Conservation (phyloP, 352 stramenopile species). For the Plasmopara viticola region DNA sequence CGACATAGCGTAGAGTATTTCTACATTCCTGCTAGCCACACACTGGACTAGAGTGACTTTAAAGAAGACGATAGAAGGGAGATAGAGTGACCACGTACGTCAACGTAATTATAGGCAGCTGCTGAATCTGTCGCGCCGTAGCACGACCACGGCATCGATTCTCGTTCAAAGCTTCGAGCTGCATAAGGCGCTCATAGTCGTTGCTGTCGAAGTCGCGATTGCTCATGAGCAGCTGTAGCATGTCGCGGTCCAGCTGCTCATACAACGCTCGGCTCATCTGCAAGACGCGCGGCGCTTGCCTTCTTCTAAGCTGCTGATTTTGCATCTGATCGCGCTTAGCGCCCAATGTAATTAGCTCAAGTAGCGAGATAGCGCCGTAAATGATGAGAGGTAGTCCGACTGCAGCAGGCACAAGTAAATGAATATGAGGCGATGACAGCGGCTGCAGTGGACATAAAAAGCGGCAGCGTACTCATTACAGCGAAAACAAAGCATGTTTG, state of each 20-base stretch:
- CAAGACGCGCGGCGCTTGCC: conserved; percentile 28
- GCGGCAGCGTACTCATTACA: conserved; percentile 19
- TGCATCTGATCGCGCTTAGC: conserved; percentile 18
- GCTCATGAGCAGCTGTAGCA: conserved; percentile 54
- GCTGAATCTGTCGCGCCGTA: conserved; percentile 44
- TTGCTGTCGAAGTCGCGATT: conserved; percentile 67
- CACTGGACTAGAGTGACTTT: neutral
- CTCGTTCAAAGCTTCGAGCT: conserved; percentile 55
- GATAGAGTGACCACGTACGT: conserved; percentile 41
- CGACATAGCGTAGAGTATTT: conserved; percentile 4
- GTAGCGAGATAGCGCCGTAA: conserved; percentile 41
- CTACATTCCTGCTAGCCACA: conserved; percentile 1
- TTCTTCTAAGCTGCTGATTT: conserved; percentile 7
- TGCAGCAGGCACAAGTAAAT: conserved; percentile 5
- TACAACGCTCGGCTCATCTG: conserved; percentile 61
- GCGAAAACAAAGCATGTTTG: conserved; percentile 20
- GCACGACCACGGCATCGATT: conserved; percentile 40
- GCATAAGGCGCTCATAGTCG: conserved; percentile 67
- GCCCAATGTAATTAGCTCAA: conserved; percentile 30
- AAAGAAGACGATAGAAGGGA: conserved; percentile 1
- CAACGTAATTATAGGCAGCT: conserved; percentile 24
- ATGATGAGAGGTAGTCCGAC: conserved; percentile 45
- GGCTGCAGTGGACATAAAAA: neutral
- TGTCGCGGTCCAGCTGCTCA: conserved; percentile 56
- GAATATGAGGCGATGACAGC: neutral